Evolutionary conservation across 495 filamentous ascomycete species (phyloP).

Genomic region (Podospora pseudopauciseta): DNA sequence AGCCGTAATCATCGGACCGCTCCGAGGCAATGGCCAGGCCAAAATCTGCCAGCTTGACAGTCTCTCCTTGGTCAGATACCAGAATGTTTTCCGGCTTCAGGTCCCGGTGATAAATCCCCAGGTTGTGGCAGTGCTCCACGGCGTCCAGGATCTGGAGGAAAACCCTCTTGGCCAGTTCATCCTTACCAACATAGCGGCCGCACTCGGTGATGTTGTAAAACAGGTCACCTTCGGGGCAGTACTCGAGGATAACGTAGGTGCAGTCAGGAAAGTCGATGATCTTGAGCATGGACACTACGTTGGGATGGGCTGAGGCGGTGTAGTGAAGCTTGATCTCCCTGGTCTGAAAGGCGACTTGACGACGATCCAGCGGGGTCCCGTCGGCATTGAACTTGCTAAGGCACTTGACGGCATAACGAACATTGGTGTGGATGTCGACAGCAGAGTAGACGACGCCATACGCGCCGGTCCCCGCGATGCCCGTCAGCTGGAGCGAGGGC

Average conservation of each 20-base stretch:
- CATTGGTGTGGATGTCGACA: constrained; percentile 76
- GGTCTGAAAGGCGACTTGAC: constrained; percentile 87
- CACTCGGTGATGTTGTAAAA: constrained; percentile 97
- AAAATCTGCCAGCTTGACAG: constrained; percentile 96
- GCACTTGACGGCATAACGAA: constrained; percentile 91
- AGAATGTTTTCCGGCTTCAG: constrained; percentile 98
- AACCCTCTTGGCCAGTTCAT: constrained; percentile 76
- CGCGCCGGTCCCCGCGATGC: constrained; percentile 86
- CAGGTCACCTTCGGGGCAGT: constrained; percentile 93
- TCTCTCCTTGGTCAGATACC: constrained; percentile 80
- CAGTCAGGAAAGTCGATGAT: constrained; percentile 92
- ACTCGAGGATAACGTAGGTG: constrained; percentile 96
- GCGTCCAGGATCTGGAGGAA: constrained; percentile 98
- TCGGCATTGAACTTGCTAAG: constrained; percentile 75
- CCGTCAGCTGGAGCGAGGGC: constrained; percentile 74
- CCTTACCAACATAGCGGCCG: constrained; percentile 89
- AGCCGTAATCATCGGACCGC: constrained; percentile 90
- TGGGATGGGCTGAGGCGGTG: constrained; percentile 79
- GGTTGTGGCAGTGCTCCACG: constrained; percentile 88
- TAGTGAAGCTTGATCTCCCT: constrained; percentile 91
- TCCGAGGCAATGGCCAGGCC: constrained; percentile 84
- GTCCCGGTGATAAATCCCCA: constrained; percentile 96
- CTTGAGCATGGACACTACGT: constrained; percentile 90
- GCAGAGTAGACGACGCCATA: constrained; percentile 97
- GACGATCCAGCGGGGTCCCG: constrained; percentile 72